Evolutionary conservation across 2,329 filamentous ascomycete genomes (phyloP).

Genomic region (Lecanosticta acicola): DNA sequence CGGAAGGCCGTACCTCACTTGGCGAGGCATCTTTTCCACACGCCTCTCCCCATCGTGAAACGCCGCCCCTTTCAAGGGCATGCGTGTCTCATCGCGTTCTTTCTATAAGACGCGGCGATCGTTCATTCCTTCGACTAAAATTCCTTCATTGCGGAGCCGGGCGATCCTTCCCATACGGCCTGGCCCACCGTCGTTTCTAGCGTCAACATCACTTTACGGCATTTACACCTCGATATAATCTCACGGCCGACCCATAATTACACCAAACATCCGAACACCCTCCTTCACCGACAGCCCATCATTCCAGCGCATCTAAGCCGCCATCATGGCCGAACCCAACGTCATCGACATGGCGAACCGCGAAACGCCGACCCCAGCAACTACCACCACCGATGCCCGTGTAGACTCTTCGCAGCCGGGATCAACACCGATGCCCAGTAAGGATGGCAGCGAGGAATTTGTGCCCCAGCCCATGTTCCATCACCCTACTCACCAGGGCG

Average conservation of each 20-base stretch:
- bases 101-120: background rate
- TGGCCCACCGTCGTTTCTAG: background rate
- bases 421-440: background rate
- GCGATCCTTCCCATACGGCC: background rate
- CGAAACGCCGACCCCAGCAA: background rate
- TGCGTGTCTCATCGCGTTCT: background rate
- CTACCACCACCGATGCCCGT: background rate
- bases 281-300: background rate
- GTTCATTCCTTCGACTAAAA: background rate
- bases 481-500: slow-evolving; percentile 15
- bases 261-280: background rate
- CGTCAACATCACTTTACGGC: background rate
- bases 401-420: background rate
- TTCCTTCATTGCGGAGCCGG: background rate
- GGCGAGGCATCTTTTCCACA: background rate
- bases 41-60: background rate
- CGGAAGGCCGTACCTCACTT: background rate
- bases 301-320: background rate
- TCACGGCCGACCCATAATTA: background rate
- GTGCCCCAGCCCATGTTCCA: slow-evolving; percentile 8
- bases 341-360: background rate
- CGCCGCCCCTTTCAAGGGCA: background rate
- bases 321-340: background rate
- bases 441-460: background rate
- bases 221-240: too few relatives aligned